Conservation (phyloP, 2,329 filamentous ascomycete species). For the Alternaria infectoria region DNA sequence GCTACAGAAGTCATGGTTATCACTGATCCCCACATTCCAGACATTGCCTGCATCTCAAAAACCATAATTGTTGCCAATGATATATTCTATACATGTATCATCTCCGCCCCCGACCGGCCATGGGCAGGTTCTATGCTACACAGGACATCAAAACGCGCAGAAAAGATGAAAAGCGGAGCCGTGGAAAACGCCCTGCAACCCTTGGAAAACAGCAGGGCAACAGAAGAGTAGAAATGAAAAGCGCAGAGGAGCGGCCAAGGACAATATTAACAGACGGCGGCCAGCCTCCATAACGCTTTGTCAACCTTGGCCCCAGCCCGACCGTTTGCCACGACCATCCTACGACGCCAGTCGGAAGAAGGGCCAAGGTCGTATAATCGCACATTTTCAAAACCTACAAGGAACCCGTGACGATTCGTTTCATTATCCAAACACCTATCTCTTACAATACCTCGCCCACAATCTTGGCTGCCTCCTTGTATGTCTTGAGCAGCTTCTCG, state of each 20-base stretch:
- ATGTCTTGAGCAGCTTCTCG: slow-evolving; percentile 92
- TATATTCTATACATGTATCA: slow-evolving; percentile 25
- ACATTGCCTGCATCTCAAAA: background rate
- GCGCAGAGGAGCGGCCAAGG: slow-evolving; percentile 17
- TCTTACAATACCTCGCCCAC: slow-evolving; percentile 79
- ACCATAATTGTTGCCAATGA: slow-evolving; percentile 2
- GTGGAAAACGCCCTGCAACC: slow-evolving; percentile 27
- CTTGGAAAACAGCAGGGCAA: slow-evolving; percentile 5
- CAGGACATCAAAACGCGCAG: slow-evolving; percentile 6
- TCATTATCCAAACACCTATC: slow-evolving; percentile 20
- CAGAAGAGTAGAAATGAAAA: slow-evolving; percentile 36
- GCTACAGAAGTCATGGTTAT: background rate
- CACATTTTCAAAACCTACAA: slow-evolving; percentile 17
- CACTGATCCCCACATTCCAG: background rate
- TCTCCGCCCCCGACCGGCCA: slow-evolving; percentile 3
- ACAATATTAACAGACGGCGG: slow-evolving; percentile 25
- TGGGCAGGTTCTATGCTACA: slow-evolving; percentile 23
- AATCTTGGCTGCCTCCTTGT: slow-evolving; percentile 97
- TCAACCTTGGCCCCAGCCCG: background rate
- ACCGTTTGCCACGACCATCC: background rate
- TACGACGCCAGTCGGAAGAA: background rate
- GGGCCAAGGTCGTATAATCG: background rate
- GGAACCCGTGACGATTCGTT: slow-evolving; percentile 6
- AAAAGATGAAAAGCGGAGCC: slow-evolving; percentile 20
- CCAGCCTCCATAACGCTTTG: slow-evolving; percentile 12